phyloP scores from a whole-genome alignment of 2,329 filamentous ascomycete genomes.

The Dichotomopilus funicola region DNA sequence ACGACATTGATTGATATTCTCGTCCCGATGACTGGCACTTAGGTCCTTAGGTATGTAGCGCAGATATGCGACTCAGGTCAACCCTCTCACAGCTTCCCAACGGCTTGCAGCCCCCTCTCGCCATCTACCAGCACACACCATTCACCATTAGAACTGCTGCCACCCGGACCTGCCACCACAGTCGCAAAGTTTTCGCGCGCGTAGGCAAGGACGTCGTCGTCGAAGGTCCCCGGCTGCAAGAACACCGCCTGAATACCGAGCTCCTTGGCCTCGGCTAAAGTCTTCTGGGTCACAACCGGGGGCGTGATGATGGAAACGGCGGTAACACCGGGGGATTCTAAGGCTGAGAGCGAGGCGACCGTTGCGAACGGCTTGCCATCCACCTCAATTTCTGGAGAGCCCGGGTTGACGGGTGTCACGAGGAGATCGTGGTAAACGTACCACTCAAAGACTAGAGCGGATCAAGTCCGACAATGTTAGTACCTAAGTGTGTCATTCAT shows the following conservation, averaged over 20 bases:
- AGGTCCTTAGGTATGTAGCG: not conserved
- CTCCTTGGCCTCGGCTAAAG: conserved; percentile 70
- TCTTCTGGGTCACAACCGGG: conserved; percentile 64
- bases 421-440: conserved; percentile 71
- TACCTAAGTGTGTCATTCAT: no score
- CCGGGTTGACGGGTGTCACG: conserved; percentile 79
- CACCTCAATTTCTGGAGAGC: conserved; percentile 57
- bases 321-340: conserved; percentile 62
- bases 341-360: conserved; percentile 55
- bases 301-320: conserved; percentile 84
- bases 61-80: not conserved
- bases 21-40: not conserved
- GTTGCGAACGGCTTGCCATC: conserved; percentile 52
- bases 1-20: not conserved
- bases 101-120: conserved; percentile 53
- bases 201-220: conserved; percentile 65
- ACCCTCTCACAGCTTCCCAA: conserved; percentile 32
- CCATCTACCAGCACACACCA: conserved; percentile 89
- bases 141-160: conserved; percentile 57
- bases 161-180: conserved; percentile 60
- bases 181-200: conserved; percentile 60
- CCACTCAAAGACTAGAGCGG: conserved; percentile 73
- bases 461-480: not conserved
- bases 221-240: conserved; percentile 86
- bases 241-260: conserved; percentile 70